phyloP scores from a whole-genome alignment of 176 grass and related monocot species.

The Hordeum marinum region DNA sequence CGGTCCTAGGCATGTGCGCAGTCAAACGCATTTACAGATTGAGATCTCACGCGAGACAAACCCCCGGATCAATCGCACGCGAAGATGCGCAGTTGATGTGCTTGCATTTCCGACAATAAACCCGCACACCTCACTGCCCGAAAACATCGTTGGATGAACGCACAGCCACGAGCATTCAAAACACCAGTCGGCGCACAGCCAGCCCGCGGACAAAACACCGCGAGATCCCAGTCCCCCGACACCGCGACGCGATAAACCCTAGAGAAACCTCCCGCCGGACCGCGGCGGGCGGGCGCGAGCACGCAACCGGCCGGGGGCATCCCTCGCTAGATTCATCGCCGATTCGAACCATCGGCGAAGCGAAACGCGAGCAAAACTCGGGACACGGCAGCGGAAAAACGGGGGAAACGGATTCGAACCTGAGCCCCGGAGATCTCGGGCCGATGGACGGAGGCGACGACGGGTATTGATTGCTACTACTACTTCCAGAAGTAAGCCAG shows the following conservation, averaged over 20 bases:
- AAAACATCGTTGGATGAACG: background rate
- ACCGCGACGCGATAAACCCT: constrained; percentile 3
- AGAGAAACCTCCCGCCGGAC: background rate
- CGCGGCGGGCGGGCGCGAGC: background rate
- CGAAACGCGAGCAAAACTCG: background rate
- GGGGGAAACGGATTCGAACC: background rate
- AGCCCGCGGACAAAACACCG: background rate
- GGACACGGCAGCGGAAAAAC: background rate
- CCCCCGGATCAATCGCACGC: background rate
- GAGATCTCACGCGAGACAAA: background rate
- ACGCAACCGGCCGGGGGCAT: background rate
- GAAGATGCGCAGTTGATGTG: background rate
- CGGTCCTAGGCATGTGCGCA: background rate
- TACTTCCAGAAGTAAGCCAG: background rate
- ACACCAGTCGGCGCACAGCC: background rate
- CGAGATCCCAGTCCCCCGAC: background rate
- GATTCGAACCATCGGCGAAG: background rate
- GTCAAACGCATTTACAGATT: background rate
- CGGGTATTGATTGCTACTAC: too few species aligned
- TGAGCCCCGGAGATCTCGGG: background rate
- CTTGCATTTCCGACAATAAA: background rate
- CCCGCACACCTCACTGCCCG: background rate
- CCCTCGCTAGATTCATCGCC: background rate
- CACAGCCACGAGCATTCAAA: background rate
- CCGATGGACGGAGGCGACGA: background rate